Evolutionary conservation across 2,329 filamentous ascomycete species (phyloP), one percentile per base, ranked within the genome.

Genomic region (Zymoseptoria pseudotritici): DNA sequence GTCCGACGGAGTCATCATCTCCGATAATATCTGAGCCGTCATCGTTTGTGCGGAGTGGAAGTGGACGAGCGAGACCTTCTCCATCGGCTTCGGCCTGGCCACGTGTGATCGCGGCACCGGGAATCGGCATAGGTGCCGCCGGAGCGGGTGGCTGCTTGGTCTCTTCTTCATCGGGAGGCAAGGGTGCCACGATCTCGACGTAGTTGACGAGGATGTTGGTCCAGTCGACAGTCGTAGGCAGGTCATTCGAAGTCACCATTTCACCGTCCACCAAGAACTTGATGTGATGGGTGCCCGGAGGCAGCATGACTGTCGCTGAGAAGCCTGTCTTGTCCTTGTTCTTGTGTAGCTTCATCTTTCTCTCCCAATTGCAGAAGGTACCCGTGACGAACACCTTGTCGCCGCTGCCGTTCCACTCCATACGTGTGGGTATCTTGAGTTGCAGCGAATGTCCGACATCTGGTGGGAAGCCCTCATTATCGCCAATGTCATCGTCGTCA

Each of bases 161-260:
- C 20, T 60, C 55, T 9, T 62, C 55, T 19, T 53, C 56, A n/a
- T 59, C 56, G n/a, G 64, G 50, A 29, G 65, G 66, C 49, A 67
- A 59, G 31, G 67, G 69, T 19, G 71, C 69, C 49, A 69, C 66
- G 63, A 97, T 89, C 78, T 99, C 94, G 71, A 99, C 90, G 73
- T 97, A 99, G 77, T 99, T 99, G 76, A 99, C 93, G 19, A 99
- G 81, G 72, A 96, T 96, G 77, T 97, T 97, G 65, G 91, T 95
- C 74, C 95, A 97, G 74, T 99, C 94, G 60, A 99, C 94, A 1
- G 94, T 96, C 0, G 94, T 97, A 13, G 94, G 93, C 58, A 97
- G 81, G 65, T 89, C 85, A 61, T 89, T 86, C 17, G 91, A 94
- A 13, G 91, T 94, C 72, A 88, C 85, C 91, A 97, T 96, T 70